A percentile compares a stretch with the other conserved stretches of the same genome.
phyloP scores from a whole-genome alignment of 805 yeast genomes.

The Starmerella vaccinii region DNA sequence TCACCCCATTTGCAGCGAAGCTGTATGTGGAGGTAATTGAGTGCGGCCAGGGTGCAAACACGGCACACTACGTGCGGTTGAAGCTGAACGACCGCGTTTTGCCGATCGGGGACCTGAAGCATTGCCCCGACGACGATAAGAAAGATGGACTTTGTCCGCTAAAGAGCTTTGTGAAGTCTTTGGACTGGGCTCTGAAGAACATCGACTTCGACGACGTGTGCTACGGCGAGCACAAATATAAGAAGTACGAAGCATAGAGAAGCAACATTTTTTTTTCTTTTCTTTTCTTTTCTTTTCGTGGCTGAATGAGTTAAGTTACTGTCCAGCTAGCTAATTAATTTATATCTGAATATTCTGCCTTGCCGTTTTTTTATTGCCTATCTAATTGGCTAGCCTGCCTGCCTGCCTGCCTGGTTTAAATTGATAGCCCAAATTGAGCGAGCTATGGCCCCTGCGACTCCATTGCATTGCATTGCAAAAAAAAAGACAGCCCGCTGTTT shows the following conservation, averaged over 20 bases:
- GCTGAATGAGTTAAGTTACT: background rate
- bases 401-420: too few species aligned
- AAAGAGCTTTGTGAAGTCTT: slow-evolving; percentile 25
- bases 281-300: background rate
- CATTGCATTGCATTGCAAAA: too few species aligned
- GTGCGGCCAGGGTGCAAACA: slow-evolving; percentile 26
- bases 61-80: slow-evolving; percentile 27
- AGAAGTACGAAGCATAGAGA: slow-evolving; percentile 3
- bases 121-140: slow-evolving; percentile 28
- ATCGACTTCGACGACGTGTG: slow-evolving; percentile 29
- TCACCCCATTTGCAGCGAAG: slow-evolving; percentile 37
- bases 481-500: too few species aligned
- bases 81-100: slow-evolving; percentile 33
- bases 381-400: too few species aligned
- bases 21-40: slow-evolving; percentile 34
- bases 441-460: too few species aligned
- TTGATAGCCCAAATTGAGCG: too few species aligned
- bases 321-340: background rate
- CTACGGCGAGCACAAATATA: slow-evolving; percentile 21
- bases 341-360: too few species aligned
- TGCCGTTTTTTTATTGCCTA: too few species aligned
- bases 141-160: slow-evolving; percentile 31
- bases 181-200: slow-evolving; percentile 25
- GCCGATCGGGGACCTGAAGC: slow-evolving; percentile 30
- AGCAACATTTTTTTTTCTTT: background rate